Conservation (phyloP, 495 filamentous ascomycete genomes). For the Hypoxylon crocopeplum region DNA sequence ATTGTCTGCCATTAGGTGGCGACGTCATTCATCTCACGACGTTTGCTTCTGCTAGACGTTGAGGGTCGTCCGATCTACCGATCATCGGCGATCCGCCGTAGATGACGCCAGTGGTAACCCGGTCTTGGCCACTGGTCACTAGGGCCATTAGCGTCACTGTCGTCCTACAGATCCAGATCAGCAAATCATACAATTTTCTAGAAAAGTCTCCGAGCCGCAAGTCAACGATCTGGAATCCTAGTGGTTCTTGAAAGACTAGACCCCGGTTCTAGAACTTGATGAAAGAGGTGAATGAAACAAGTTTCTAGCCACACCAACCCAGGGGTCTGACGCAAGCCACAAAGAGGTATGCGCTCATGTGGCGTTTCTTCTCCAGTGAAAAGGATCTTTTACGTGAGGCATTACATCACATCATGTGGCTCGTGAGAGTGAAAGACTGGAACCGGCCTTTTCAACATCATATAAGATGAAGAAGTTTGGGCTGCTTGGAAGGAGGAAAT, state of each 20-base stretch:
- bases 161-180: conserved; percentile 18
- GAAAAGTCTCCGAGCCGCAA: conserved; percentile 20
- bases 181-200: conserved; percentile 23
- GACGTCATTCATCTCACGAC: conserved; percentile 12
- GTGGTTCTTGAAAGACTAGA: conserved; percentile 3
- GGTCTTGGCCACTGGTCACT: background rate
- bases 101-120: conserved; percentile 28
- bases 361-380: conserved; percentile 21
- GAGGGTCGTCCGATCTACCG: conserved; percentile 9
- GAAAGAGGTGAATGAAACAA: conserved; percentile 23
- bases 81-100: conserved; percentile 13
- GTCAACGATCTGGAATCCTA: conserved; percentile 15
- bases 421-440: conserved; percentile 6
- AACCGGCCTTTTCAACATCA: background rate
- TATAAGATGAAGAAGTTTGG: conserved; percentile 20
- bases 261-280: conserved; percentile 13
- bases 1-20: background rate
- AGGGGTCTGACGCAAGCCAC: conserved; percentile 30
- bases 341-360: conserved; percentile 30
- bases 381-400: background rate
- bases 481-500: background rate
- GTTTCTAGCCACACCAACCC: conserved; percentile 41
- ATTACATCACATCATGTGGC: conserved; percentile 39
- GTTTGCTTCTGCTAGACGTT: background rate
- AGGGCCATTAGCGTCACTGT: conserved; percentile 14